Percentiles rank a stretch among this genome's conserved stretches.
Conservation (phyloP, 441 rosid species). For the Kokia cookei region DNA sequence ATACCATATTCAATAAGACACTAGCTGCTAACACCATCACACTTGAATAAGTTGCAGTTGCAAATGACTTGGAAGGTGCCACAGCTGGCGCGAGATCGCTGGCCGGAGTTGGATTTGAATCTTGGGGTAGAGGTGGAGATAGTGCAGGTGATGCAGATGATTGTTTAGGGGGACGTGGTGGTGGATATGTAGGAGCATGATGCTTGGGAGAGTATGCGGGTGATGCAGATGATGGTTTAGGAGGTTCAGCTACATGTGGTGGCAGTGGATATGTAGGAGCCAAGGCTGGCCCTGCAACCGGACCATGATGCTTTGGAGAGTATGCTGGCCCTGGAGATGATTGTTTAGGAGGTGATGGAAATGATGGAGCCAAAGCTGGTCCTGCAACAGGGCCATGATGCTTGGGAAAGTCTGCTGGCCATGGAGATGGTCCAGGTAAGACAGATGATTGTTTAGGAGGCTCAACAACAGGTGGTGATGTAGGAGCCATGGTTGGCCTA, state of each 20-base stretch:
- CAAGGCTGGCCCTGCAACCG: background rate
- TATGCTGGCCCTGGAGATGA: background rate
- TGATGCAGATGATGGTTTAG: background rate
- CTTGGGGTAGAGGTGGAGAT: constrained; percentile 1
- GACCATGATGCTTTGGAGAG: background rate
- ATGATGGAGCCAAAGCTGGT: constrained; percentile 4
- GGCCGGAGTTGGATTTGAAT: constrained; percentile 7
- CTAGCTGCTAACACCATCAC: background rate
- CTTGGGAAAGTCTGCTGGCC: background rate
- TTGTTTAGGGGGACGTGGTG: too few species aligned
- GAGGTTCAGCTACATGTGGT: background rate
- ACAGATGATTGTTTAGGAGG: background rate
- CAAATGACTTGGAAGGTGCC: constrained; percentile 8
- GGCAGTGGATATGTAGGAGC: background rate
- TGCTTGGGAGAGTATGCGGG: background rate
- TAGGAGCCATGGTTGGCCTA: background rate
- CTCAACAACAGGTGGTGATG: background rate
- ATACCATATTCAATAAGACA: background rate
- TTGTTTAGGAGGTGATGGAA: background rate
- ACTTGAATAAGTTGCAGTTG: constrained; percentile 10
- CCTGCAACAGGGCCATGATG: background rate
- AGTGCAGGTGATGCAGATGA: background rate
- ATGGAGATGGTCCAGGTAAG: background rate
- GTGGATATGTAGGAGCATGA: too few species aligned
- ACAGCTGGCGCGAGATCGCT: constrained; percentile 5